Base-by-base conservation (phyloP, 805 yeast genomes). In the Barnettozyma sp. region DNA sequence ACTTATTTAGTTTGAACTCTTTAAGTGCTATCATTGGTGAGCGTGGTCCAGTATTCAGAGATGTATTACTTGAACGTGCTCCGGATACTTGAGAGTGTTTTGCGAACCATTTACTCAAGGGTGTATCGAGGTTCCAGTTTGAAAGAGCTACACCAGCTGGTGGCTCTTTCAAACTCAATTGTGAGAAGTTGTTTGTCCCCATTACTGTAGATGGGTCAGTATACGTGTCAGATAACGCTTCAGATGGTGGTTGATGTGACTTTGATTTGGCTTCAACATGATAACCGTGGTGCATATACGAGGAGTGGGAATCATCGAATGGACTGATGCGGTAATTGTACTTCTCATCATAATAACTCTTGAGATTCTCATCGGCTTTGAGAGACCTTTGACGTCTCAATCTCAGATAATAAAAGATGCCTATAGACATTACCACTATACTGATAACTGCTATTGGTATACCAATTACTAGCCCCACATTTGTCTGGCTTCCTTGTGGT, bases 21-120 rank as follows among this genome's bases (percentile, higher is more conserved):
- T 45, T 49, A 22, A 52, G 31, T 1, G 49, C 45, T 9, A 48
- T 37, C 7, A 45, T 38, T n/a, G 54, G 56, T 2, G 57, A 48
- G 11, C 48, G 47, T 3, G 41, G 42, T 7, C 44, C 45, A 6
- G 56, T 49, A 18, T 48, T 47, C 20, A 48, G 20, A 22, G 50
- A 45, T n/a, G 46, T 50, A 9, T 38, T 41, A 18, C 42, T 37
- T 3, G 47, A 33, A 6, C 15, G 19, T 11, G 19, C 36, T 11
- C 8, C 33, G 0, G 44, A 39, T 1, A 27, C 43, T 8, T 38
- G 34, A 4, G 50, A 36, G 8, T 41, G 45, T 34, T 45, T 50
- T 7, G 39, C 45, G 34, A 53, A 53, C 56, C 56, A 53, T 26
- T 34, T 49, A 22, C 53, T 49, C 25, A 53, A 27, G 12, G 58